Evolutionary conservation across 768 basidiomycete genomes (phyloP), one percentile per base, ranked within the genome.

Genomic region (Myochromella boudieri): DNA sequence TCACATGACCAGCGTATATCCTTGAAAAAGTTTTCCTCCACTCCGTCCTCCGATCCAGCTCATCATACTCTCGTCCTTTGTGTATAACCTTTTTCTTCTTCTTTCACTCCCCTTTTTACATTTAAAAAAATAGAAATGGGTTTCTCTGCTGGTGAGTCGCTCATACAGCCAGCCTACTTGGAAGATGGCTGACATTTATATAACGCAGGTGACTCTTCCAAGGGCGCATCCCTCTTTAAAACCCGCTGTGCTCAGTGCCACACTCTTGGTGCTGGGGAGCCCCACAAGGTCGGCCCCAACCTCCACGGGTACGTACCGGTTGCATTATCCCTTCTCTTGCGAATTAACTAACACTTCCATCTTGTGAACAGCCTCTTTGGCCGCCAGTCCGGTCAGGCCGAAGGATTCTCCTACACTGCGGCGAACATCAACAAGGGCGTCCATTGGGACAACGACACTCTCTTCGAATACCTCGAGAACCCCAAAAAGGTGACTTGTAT

Each of bases 401-500:
- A 87, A 17, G 87, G 85, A 42, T 98, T 76, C 82, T 84, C 87
- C 2, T 97, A 95, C 76, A 94, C 95, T 40, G 81, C 91, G 36
- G 95, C 95, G 59, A 97, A 97, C 72, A 75, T 97, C 47, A 94
- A 87, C 80, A 97, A 97, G 80, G 94, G 85, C 44, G 77, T 98
- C 51, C 70, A 66, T 25, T 98, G 95, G 95, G 71, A 76, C 27
- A 87, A 91, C 69, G 41, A 84, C 14, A 95, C 93, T n/a, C 78
- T 97, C 29, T 97, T 95, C 65, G 95, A 95, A 48, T 94, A 94
- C 69, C 83, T 94, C 44, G 90, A 93, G 72, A 93, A 97, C 78
- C 95, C 95, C 51, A 97, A 97, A 79, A 95, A 95, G 82, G 91
- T 89, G 48, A 52, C 28, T 17, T 1, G 15, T 18, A 24, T 14